Evolutionary conservation across 768 basidiomycete species (phyloP), one percentile per base, ranked within the genome.

Genomic region (Trametes gibbosa): DNA sequence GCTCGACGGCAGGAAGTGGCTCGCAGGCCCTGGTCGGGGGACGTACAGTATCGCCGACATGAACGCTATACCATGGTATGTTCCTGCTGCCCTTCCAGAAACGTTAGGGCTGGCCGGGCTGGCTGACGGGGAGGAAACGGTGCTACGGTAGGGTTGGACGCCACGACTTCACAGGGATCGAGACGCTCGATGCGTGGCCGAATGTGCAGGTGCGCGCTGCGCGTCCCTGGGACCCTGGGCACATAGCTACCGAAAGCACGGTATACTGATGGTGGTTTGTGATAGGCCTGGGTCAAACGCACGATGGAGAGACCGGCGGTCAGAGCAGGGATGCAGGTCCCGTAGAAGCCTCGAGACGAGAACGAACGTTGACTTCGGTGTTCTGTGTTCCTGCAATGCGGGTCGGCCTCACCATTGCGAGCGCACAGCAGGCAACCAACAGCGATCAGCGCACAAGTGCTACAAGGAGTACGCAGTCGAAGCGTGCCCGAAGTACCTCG

Each of bases 1-100:
- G 16, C 80, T 95, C 23, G 19, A 56, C 12, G 81, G 78, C 53
- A 81, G 88, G 14, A 90, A 93, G 34, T 95, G 80, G 69, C 81
- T 95, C 14, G 89, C 81, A 9, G 92, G 92, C n/a, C 73, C 84
- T 9, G 85, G 81, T 0, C 75, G 76, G 56, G 50, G 34, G 21
- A 13, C 34, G 34, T 50, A 24, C 34, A 37, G 50, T 35, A 50
- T 50, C 35, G 50, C 50, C 16, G 34, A 37, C 50, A 50, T 50
- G 34, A 92, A 90, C 59, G 76, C 77, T 2, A 69, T 81, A 54
- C 78, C 87, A 3, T 90, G 88, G 88, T 65, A 24, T 52, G 64
- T 42, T n/a, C 39, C 21, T 25, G 24, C 34, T 46, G 2, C n/a
- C 21, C 6, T 43, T 46, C 25, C 8, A 3, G 43, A 16, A 21